Base-by-base conservation (phyloP, 306 rosid genomes). In the Coriaria nepalensis region DNA sequence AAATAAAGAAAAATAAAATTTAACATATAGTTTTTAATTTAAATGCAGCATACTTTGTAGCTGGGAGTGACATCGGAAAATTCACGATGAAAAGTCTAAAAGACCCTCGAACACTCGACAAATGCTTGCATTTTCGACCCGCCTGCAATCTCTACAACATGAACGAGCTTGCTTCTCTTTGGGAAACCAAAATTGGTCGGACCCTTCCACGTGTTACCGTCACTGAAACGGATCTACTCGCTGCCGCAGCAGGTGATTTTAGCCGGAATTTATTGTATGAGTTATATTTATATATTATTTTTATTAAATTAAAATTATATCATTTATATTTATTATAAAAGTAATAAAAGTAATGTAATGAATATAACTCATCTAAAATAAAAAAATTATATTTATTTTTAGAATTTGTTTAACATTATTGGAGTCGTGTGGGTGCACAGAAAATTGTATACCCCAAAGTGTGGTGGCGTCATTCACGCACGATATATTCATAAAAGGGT, bases 401-500 rank as follows among this genome's bases (percentile, higher is more conserved):
- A 1, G 29, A 20, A 20, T 44, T 10, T 40, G 29, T 8, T 33
- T 29, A 10, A 11, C 38, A 47, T 20, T 20, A 20, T 20, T 20
- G 29, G 29, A 20, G 2, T 20, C 29, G 29, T 33, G 6, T 46
- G 13, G 36, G 8, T 61, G 71, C 29, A 47, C 73, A 82, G 93
- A 65, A 62, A 78, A 78, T 32, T 10, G 64, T 6, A 66, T 70
- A 8, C 93, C 93, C 0, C 42, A 56, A 40, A 82, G 93, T n/a
- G 2, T 82, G 8, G 93, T 82, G 45, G 93, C 93, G 8, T 68
- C 93, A 0, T 73, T 82, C 63, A 82, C 93, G 0, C 87, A 75
- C 47, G 93, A 82, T 39, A 82, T 82, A 43, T 78, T 82, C 62
- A 76, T 82, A 62, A 78, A 68, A 2, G 93, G 93, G 33, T 82